Base-by-base conservation (phyloP, 1,284 basidiomycete genomes). In the Microbotryum silenes-acaulis region DNA sequence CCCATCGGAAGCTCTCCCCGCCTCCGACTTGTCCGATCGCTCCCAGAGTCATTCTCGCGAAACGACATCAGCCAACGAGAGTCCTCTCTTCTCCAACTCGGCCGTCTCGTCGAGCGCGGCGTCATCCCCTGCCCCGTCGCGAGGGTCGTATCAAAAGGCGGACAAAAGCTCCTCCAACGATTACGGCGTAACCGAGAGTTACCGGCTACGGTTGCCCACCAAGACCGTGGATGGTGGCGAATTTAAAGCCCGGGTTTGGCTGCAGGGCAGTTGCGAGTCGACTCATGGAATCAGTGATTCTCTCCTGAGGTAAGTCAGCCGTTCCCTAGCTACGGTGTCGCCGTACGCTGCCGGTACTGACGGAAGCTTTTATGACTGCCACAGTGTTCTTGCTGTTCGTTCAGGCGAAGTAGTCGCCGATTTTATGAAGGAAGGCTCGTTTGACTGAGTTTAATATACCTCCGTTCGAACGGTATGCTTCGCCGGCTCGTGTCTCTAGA, bases 211-310 rank as follows among this genome's bases (percentile, higher is more conserved):
- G 74, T 37, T 83, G 80, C 70, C 79, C 74, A 31, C 74, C 4
- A 25, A 48, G 46, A 31, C 71, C 81, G 44, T 77, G 62, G 37
- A 64, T 59, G n/a, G 68, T 62, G 27, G 64, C 56, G 46, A 56
- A n/a, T 75, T 77, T 50, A 71, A 73, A 52, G 76, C 81, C 4
- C 74, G 78, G 20, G 74, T 84, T 12, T 84, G 83, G 69, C 68
- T 84, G 20, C 83, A 83, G 70, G 83, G 82, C 29, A 78, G 80
- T 50, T 80, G 80, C 59, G 82, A 84, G 71, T 73, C 77, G 47
- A 82, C 81, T 6, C 83, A 84, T 72, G 82, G 82, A 2, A 73
- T 84, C 56, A 81, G 80, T 64, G 83, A 84, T 64, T 82, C 81
- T 12, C 71, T 84, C 31, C 71, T 83, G 60, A 83, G 81, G 66